These are phyloP conservation scores for Penicillium pulvis DNA, from an alignment of 495 filamentous ascomycete species.

Conservation along the genomic window DNA sequence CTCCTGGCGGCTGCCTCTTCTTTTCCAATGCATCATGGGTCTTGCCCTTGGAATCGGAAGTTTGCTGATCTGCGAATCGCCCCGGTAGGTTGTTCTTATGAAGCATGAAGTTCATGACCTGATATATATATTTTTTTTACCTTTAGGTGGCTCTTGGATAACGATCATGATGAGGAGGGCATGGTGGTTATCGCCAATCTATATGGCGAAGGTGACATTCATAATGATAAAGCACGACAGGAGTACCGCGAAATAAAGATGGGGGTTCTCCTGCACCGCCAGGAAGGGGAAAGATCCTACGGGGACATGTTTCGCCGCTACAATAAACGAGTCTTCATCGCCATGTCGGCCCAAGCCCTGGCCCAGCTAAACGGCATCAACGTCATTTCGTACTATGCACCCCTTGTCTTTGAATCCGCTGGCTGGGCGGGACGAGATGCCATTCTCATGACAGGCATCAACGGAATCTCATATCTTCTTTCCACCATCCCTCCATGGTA, in stretches of 20 bases:
- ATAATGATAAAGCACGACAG: slow-evolving; percentile 84
- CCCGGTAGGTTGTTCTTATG: slow-evolving; percentile 58
- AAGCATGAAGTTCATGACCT: not conserved
- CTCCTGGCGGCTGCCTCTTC: slow-evolving; percentile 87
- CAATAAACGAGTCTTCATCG: slow-evolving; percentile 89
- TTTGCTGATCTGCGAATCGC: slow-evolving; percentile 92
- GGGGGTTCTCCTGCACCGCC: slow-evolving; percentile 87
- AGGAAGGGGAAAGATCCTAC: slow-evolving; percentile 93
- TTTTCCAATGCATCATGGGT: slow-evolving; percentile 96
- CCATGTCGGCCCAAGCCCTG: slow-evolving; percentile 96
- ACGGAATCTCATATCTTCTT: slow-evolving; percentile 85
- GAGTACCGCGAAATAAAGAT: slow-evolving; percentile 99
- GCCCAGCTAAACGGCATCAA: slow-evolving; percentile 99
- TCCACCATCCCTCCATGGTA: slow-evolving; percentile 98
- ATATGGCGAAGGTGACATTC: slow-evolving; percentile 92
- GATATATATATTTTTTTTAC: not conserved
- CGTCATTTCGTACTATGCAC: slow-evolving; percentile 98
- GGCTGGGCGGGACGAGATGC: slow-evolving; percentile 89
- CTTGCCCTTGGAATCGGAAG: slow-evolving; percentile 79
- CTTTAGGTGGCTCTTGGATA: slow-evolving; percentile 89
- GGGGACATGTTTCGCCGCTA: slow-evolving; percentile 94
- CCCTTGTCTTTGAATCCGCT: slow-evolving; percentile 92
- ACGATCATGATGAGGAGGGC: slow-evolving; percentile 97
- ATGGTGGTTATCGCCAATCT: slow-evolving; percentile 98
- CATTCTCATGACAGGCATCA: slow-evolving; percentile 97